Base-by-base conservation (phyloP, 179 eudicot genomes). In the Spergularia azorica region DNA sequence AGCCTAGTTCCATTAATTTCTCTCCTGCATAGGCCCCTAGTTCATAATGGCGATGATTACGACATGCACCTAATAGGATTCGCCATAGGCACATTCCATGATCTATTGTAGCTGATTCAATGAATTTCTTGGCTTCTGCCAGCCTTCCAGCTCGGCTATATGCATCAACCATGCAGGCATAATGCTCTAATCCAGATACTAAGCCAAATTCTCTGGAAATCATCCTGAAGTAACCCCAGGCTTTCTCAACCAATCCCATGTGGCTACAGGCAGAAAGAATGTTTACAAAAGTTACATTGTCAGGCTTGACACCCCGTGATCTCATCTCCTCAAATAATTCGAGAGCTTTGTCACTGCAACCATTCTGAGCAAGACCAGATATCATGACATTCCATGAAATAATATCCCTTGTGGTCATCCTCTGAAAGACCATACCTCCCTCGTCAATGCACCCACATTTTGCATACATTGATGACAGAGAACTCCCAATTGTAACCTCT, bases 361-460 rank as follows among this genome's bases (percentile, higher is more conserved):
- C 96, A 65, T 91, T 92, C 77, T 92, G 97, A 66, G 96, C 81
- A 69, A 88, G 89, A 55, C 97, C 97, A 0, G 96, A 92, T 68
- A 92, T 91, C 96, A 92, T 92, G 51, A 87, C 85, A 14, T 92
- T 91, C 94, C 97, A 92, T 20, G 97, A 87, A 58, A 91, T 88
- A 54, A 92, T 74, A 79, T 89, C 93, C 84, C 83, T 89, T 39
- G 66, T 72, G n/a, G 57, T 61, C 96, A 91, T 92, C 63, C 75
- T 67, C 58, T 76, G 77, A 83, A 92, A 92, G 75, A 89, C 71
- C 7, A 73, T 74, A 71, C 84, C 84, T 2, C 89, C 89, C 61
- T 89, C 90, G 48, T 76, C 73, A 54, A 89, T 83, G 79, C 89
- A 84, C 15, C 95, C 95, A 65, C 90, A 87, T 60, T 90, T 90